phyloP scores from a whole-genome alignment of 179 eudicot genomes.

The Pouteria campechiana region DNA sequence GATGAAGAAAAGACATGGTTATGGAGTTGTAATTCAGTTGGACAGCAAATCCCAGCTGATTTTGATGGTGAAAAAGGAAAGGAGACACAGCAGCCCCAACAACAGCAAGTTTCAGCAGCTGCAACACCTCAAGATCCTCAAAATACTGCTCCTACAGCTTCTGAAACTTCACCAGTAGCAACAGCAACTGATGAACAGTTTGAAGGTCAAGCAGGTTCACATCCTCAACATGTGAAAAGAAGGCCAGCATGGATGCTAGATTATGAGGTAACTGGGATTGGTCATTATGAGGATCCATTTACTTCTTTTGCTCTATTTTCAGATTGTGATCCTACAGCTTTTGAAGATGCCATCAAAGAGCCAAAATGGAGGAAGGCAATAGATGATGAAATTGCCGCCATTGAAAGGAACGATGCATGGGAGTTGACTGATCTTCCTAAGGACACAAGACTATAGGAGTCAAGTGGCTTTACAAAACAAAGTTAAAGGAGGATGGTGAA shows the following conservation, averaged over 20 bases:
- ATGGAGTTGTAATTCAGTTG: neutral
- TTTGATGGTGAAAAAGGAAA: neutral
- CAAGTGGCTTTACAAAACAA: neutral
- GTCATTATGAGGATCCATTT: too few relatives aligned
- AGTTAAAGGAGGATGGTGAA: neutral
- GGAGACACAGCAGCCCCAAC: too few relatives aligned
- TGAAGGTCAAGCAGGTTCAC: too few relatives aligned
- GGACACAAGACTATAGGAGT: neutral
- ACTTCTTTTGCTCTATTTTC: conserved; percentile 1
- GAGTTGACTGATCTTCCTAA: neutral
- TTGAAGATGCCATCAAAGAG: neutral
- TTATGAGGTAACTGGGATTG: conserved; percentile 3
- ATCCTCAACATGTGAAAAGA: neutral
- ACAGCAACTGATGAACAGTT: too few relatives aligned
- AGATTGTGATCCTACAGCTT: neutral
- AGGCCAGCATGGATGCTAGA: conserved; percentile 2
- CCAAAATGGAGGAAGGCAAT: conserved; percentile 1
- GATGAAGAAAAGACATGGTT: neutral
- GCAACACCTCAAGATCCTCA: too few relatives aligned
- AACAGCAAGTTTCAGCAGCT: too few relatives aligned
- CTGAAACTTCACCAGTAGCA: too few relatives aligned
- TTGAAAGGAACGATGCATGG: neutral
- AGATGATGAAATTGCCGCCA: conserved; percentile 1
- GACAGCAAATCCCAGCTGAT: neutral
- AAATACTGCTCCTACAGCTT: too few relatives aligned